phyloP scores from a whole-genome alignment of 164 flowering plant genomes.

The Liriodendron chinense region DNA sequence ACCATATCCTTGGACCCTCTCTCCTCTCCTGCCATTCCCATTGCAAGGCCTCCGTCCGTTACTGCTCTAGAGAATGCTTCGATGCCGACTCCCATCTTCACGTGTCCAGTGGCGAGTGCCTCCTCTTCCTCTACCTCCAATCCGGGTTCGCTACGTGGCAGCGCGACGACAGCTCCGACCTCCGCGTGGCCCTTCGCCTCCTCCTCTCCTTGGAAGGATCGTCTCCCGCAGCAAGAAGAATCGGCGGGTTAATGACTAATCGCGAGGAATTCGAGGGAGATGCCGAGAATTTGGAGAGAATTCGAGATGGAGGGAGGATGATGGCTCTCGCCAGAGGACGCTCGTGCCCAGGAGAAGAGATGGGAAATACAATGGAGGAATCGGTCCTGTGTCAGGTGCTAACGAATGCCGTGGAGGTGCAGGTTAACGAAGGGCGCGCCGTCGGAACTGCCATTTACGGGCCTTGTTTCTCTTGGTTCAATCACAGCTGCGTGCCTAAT shows the following conservation, averaged over 20 bases:
- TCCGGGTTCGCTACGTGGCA: slow-evolving; percentile 17
- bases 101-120: slow-evolving; percentile 33
- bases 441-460: slow-evolving; percentile 61
- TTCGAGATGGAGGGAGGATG: slow-evolving; percentile 41
- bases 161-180: slow-evolving; percentile 33
- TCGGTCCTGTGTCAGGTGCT: slow-evolving; percentile 45
- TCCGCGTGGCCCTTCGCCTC: slow-evolving; percentile 64
- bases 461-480: slow-evolving; percentile 63
- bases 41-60: slow-evolving; percentile 14
- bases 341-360: background rate
- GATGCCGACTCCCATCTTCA: slow-evolving; percentile 18
- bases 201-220: slow-evolving; percentile 23
- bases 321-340: slow-evolving; percentile 36
- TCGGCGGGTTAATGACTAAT: slow-evolving; percentile 53
- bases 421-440: slow-evolving; percentile 25
- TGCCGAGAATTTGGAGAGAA: slow-evolving; percentile 16
- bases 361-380: slow-evolving; percentile 29
- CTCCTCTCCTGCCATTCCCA: slow-evolving; percentile 7
- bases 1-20: slow-evolving; percentile 6
- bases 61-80: slow-evolving; percentile 31
- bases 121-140: slow-evolving; percentile 27
- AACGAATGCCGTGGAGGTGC: slow-evolving; percentile 76
- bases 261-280: slow-evolving; percentile 24
- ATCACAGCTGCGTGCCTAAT: slow-evolving; percentile 83
- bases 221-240: slow-evolving; percentile 15